A percentile compares a stretch with the other conserved stretches of the same genome.
Evolutionary conservation across 495 filamentous ascomycete species (phyloP).

Genomic region (Collariella sp.): DNA sequence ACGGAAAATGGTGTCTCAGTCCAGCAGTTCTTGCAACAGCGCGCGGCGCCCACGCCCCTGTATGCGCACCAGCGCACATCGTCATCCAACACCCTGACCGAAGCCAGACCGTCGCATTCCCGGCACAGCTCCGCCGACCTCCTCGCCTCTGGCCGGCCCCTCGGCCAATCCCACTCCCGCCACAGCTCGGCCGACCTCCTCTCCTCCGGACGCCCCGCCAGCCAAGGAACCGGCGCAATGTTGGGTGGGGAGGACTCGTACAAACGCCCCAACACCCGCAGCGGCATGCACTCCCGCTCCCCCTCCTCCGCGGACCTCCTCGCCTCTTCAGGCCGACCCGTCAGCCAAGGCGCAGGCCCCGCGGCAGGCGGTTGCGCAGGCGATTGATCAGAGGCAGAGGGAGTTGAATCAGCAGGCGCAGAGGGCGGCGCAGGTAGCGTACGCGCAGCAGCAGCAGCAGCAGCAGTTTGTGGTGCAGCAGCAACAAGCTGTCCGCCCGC

Average conservation of each 20-base stretch:
- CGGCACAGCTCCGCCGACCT: constrained; percentile 24
- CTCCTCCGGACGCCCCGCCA: constrained; percentile 6
- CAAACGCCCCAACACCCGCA: constrained; percentile 17
- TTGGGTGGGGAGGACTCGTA: not conserved
- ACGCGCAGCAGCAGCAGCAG: constrained; percentile 34
- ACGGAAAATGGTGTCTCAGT: constrained; percentile 39
- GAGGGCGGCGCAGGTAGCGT: constrained; percentile 24
- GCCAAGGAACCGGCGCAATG: not conserved
- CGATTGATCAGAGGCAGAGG: constrained; percentile 67
- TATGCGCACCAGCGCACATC: constrained; percentile 52
- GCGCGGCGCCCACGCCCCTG: constrained; percentile 49
- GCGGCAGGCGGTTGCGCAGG: constrained; percentile 63
- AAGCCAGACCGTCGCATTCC: constrained; percentile 37
- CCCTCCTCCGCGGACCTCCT: constrained; percentile 30
- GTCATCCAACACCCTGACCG: constrained; percentile 44
- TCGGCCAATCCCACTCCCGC: constrained; percentile 38
- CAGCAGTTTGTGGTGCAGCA: constrained; percentile 21
- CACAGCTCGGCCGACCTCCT: constrained; percentile 27
- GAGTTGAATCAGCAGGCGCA: constrained; percentile 42
- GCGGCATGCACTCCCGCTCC: constrained; percentile 39
- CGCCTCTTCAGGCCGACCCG: constrained; percentile 26
- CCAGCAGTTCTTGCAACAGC: constrained; percentile 83
- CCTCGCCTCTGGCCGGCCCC: not conserved
- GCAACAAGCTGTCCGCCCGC: constrained; percentile 16
- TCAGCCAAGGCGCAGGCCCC: constrained; percentile 29